Evolutionary conservation across 2,329 filamentous ascomycete species (phyloP).

Genomic region (Pseudonectria buxi): DNA sequence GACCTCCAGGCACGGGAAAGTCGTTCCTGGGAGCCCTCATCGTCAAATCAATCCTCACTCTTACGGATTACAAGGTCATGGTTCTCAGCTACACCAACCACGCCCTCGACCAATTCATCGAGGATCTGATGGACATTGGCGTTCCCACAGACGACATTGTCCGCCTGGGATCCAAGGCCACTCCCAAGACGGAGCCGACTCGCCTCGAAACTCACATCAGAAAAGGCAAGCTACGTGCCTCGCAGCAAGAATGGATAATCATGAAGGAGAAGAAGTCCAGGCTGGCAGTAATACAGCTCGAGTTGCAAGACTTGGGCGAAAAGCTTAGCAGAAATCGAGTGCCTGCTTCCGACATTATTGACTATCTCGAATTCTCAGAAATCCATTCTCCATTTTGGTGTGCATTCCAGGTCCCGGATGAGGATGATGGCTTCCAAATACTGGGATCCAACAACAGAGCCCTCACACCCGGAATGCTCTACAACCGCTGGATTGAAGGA

Average conservation of each 20-base stretch:
- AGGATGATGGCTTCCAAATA: slow-evolving; percentile 36
- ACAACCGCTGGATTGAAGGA: slow-evolving; percentile 12
- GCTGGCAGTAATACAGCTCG: neutral
- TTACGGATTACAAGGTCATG: slow-evolving; percentile 47
- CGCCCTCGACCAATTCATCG: slow-evolving; percentile 58
- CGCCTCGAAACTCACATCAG: slow-evolving; percentile 35
- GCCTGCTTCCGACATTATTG: slow-evolving; percentile 26
- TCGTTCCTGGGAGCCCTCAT: slow-evolving; percentile 64
- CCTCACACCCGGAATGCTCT: slow-evolving; percentile 24
- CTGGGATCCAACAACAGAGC: slow-evolving; percentile 40
- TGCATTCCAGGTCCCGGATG: slow-evolving; percentile 46
- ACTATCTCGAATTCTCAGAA: slow-evolving; percentile 45
- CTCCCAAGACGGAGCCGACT: slow-evolving; percentile 39
- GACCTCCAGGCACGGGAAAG: slow-evolving; percentile 71
- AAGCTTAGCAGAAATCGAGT: slow-evolving; percentile 6
- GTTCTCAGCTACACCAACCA: slow-evolving; percentile 65
- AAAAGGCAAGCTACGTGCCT: slow-evolving; percentile 24
- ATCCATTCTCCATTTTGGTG: slow-evolving; percentile 45
- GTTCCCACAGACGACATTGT: slow-evolving; percentile 46
- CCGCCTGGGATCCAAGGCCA: slow-evolving; percentile 56
- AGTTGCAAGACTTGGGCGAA: slow-evolving; percentile 21
- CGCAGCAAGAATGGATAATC: slow-evolving; percentile 18
- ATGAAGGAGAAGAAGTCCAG: slow-evolving; percentile 34
- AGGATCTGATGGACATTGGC: slow-evolving; percentile 55
- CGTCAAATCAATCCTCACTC: slow-evolving; percentile 46